Evolutionary conservation across 1,284 basidiomycete species (phyloP), one percentile per base, ranked within the genome.

Genomic region (Trichosporon sp.): DNA sequence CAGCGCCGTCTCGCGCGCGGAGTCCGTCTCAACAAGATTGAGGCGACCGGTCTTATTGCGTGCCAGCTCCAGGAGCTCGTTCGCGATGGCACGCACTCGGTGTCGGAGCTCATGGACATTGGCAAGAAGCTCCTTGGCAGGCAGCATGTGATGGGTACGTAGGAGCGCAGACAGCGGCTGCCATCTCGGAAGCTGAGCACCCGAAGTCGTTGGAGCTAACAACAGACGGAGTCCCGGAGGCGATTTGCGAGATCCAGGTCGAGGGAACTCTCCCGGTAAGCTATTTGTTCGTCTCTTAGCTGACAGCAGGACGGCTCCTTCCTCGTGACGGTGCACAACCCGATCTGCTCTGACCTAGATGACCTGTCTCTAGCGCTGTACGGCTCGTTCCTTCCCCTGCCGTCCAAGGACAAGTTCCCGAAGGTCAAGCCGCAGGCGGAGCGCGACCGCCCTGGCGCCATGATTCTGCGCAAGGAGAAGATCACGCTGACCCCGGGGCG

Each of bases 1-100:
- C 96, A 99, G 85, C 92, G 94, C 78, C 91, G 97, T 31, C 90
- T 99, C 8, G 96, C 96, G 4, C 88, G 96, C 26, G 97, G 96
- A 8, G 82, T 96, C 38, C 87, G 88, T 54, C 88, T 99, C 67
- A 99, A 98, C 85, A 86, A 90, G 74, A 88, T 92, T 8, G 97
- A 99, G 84, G 91, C 94, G 0, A 90, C 91, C 12, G 95, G 94
- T 0, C 88, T 99, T 37, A 94, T 99, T 76, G 91, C 93, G 1
- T 89, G 89, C 19, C 93, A 96, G 76, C 88, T 99, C 2, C 96
- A 98, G 72, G 97, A 98, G 83, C 89, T 90, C 65, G 96, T 97
- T 76, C 88, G 96, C n/a, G 96, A 98, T 91, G 96, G 96, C 4
- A 83, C 85, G n/a, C 88, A 94, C 78, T 90, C 89, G 0, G 96